Conservation (phyloP, 805 yeast genomes). For the Danielia reshetovae region DNA sequence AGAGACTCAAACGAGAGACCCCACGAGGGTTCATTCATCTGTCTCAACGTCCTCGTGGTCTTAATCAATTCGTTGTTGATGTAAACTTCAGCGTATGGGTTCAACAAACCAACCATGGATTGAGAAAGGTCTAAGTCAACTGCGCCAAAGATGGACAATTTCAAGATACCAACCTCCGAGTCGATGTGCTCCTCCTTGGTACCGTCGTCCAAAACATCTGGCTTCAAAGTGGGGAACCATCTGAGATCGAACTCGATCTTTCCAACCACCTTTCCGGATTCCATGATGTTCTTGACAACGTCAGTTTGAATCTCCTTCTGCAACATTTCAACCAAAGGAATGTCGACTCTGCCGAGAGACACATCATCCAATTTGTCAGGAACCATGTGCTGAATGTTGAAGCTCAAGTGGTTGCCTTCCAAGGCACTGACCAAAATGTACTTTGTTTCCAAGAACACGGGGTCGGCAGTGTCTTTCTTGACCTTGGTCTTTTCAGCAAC, state of each 20-base stretch:
- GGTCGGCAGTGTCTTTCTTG: slow-evolving; percentile 52
- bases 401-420: slow-evolving; percentile 49
- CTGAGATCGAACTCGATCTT: slow-evolving; percentile 52
- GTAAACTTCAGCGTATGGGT: slow-evolving; percentile 67
- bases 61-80: slow-evolving; percentile 54
- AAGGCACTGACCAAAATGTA: slow-evolving; percentile 54
- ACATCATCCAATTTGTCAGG: slow-evolving; percentile 53
- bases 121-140: slow-evolving; percentile 49
- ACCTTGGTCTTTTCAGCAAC: slow-evolving; percentile 53
- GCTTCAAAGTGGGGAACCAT: slow-evolving; percentile 47
- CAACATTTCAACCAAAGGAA: slow-evolving; percentile 56
- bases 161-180: slow-evolving; percentile 72
- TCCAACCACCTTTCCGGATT: slow-evolving; percentile 57
- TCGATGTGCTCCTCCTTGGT: slow-evolving; percentile 48
- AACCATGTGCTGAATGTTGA: slow-evolving; percentile 52
- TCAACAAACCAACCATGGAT: slow-evolving; percentile 49
- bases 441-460: slow-evolving; percentile 65
- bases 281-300: slow-evolving; percentile 40
- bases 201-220: slow-evolving; percentile 46
- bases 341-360: slow-evolving; percentile 42
- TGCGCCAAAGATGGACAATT: slow-evolving; percentile 58
- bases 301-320: slow-evolving; percentile 49
- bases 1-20: slow-evolving; percentile 59
- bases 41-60: slow-evolving; percentile 57
- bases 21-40: slow-evolving; percentile 72